phyloP scores from a whole-genome alignment of 2,329 filamentous ascomycete species.

The Calonectria naviculata region DNA sequence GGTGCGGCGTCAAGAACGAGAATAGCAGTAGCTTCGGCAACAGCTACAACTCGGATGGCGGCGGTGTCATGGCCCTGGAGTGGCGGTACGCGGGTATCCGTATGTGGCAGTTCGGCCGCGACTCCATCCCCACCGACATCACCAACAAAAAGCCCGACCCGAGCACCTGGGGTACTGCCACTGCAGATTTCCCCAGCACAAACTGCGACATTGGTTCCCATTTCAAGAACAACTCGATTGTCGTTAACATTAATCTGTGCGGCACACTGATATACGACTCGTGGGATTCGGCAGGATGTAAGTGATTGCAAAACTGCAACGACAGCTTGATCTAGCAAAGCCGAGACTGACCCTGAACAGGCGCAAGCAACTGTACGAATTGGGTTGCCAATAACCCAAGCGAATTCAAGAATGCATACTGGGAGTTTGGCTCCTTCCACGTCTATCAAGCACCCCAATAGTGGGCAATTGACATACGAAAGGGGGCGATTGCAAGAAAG shows the following conservation, averaged over 20 bases:
- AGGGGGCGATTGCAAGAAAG: background rate
- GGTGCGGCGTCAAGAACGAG: constrained; percentile 64
- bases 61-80: constrained; percentile 71
- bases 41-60: constrained; percentile 63
- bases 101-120: constrained; percentile 68
- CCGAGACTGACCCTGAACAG: constrained; percentile 40
- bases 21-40: constrained; percentile 62
- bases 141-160: constrained; percentile 65
- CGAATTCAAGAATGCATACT: constrained; percentile 70
- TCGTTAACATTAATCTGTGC: constrained; percentile 74
- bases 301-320: no score
- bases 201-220: constrained; percentile 68
- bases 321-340: no score
- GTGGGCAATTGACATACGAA: background rate
- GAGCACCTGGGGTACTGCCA: constrained; percentile 68
- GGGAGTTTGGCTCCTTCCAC: constrained; percentile 71
- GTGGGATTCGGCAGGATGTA: constrained; percentile 59
- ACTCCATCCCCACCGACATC: constrained; percentile 63
- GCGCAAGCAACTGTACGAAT: constrained; percentile 66
- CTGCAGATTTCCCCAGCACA: constrained; percentile 74
- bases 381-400: constrained; percentile 67
- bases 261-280: constrained; percentile 63
- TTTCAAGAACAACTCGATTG: constrained; percentile 74
- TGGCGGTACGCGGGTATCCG: constrained; percentile 70
- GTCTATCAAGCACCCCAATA: constrained; percentile 58